Conservation (phyloP, 345 rosid species). For the Gynandropsis gynandra region DNA sequence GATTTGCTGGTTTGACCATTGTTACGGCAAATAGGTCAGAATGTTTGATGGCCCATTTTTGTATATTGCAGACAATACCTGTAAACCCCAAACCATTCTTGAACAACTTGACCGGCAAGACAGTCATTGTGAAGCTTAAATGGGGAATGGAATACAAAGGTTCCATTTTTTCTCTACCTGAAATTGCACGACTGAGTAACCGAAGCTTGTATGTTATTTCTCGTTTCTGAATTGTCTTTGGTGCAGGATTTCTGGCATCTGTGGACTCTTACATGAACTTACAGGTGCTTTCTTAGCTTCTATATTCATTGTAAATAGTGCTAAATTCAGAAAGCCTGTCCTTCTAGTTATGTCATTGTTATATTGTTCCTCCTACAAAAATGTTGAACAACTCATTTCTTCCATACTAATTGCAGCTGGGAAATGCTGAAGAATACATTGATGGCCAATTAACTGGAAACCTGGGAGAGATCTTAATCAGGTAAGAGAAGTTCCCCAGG, state of each 20-base stretch:
- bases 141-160: conserved; percentile 99
- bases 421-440: conserved; percentile 76
- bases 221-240: conserved; percentile 1
- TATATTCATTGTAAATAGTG: neutral
- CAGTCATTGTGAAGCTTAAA: conserved; percentile 77
- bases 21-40: neutral
- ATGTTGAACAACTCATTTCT: neutral
- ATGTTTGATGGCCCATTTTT: neutral
- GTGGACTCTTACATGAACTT: conserved; percentile 97
- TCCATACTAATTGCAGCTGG: conserved; percentile 44
- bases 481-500: conserved; percentile 30
- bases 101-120: conserved; percentile 85
- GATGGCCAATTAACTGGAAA: conserved; percentile 87
- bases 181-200: neutral
- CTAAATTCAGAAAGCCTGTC: neutral
- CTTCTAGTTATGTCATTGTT: neutral
- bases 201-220: neutral
- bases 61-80: conserved; percentile 56
- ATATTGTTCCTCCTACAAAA: neutral
- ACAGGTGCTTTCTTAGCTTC: conserved; percentile 41
- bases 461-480: conserved; percentile 86
- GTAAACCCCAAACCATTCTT: conserved; percentile 85
- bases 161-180: neutral
- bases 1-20: neutral
- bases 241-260: conserved; percentile 82